Base-by-base conservation (phyloP, 768 basidiomycete species). In the Xerocomellus chrysenteron region DNA sequence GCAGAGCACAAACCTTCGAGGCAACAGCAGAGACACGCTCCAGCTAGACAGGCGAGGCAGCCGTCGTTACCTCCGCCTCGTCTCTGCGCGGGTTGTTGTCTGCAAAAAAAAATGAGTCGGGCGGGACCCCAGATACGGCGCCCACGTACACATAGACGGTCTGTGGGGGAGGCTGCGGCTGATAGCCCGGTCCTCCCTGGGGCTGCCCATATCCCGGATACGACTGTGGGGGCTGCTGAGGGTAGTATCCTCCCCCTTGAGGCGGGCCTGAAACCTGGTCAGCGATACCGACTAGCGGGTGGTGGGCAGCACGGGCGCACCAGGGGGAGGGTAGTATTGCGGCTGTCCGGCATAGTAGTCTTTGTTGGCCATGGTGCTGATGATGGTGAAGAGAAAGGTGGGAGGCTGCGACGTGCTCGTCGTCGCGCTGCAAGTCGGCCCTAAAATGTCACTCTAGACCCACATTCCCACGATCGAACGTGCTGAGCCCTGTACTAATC, bases 201-300 rank as follows among this genome's bases (percentile, higher is more conserved):
- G 66, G 68, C 55, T 78, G 77, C 24, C 67, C 66, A 11, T 72
- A 68, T 28, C 73, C 73, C 54, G 85, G 82, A 68, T 91, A 88
- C 0, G 86, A 75, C 63, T 87, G 84, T 59, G 81, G 85, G 13
- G 89, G 90, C 73, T 86, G 84, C 77, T 90, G 77, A 21, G 79
- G 87, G 62, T 89, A 88, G 68, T 89, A 88, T 36, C 84, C 84
- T 36, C 84, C 84, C 42, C 84, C 86, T 62, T 86, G 83, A n/a
- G 76, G 82, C n/a, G 67, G 64, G 0, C 66, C 66, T 67, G 83
- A 42, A 79, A 76, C 33, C 80, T 78, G 81, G 66, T 54, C 46
- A 65, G 48, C 6, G 52, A 52, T 45, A 47, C 19, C n/a, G 4
- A 2, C 21, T 4, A 33, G 42, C 6, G 16, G 17, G 30, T 4